Evolutionary conservation across 371 early-diverging fungal species (phyloP).

Genomic region (Rhizopus delemar): DNA sequence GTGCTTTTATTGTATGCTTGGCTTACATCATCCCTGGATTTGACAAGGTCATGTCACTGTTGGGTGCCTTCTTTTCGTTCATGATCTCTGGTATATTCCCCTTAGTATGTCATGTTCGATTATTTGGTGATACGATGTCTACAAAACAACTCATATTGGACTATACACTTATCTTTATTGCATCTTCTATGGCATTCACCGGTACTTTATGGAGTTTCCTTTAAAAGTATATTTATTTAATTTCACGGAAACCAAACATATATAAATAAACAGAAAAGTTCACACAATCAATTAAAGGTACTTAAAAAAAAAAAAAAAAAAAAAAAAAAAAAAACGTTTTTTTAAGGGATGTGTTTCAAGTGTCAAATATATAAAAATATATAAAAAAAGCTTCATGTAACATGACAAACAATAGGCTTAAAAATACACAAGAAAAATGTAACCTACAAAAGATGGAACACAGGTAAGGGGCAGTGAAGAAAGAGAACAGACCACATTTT

Average conservation of each 20-base stretch:
- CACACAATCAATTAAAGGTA: not conserved
- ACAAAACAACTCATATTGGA: conserved; percentile 11
- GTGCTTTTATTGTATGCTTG: conserved; percentile 41
- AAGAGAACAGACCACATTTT: too few relatives aligned
- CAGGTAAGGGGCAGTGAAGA: too few relatives aligned
- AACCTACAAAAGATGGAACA: too few relatives aligned
- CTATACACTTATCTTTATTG: conserved; percentile 21
- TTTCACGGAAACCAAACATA: not conserved
- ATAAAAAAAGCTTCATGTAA: too few relatives aligned
- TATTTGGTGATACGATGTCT: conserved; percentile 36
- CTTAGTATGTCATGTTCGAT: conserved; percentile 44
- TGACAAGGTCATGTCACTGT: conserved; percentile 65
- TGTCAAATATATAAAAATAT: too few relatives aligned
- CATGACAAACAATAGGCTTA: too few relatives aligned
- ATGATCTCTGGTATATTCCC: conserved; percentile 69
- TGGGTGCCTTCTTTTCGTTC: conserved; percentile 69
- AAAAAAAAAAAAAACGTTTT: too few relatives aligned
- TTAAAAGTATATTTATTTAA: conserved; percentile 5
- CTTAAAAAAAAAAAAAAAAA: not conserved
- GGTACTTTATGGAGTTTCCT: conserved; percentile 40
- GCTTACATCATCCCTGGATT: conserved; percentile 66
- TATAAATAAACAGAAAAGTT: not conserved
- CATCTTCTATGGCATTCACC: conserved; percentile 27
- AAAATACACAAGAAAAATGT: too few relatives aligned
- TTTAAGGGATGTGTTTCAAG: too few relatives aligned